phyloP scores from a whole-genome alignment of 352 stramenopile genomes.

The Pythium monospermum region DNA sequence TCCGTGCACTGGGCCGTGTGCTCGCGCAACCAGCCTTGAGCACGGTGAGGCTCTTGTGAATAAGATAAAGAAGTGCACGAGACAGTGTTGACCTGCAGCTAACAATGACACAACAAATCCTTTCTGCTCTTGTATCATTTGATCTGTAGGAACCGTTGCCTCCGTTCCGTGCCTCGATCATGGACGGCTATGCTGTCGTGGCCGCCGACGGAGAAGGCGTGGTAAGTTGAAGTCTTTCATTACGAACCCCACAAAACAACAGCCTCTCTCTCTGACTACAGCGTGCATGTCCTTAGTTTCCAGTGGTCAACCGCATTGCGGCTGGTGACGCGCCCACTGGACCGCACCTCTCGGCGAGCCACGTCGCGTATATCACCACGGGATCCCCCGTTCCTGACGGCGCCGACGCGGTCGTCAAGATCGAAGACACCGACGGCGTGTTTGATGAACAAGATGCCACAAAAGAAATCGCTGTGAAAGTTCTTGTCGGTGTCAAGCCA shows the following conservation, averaged over 20 bases:
- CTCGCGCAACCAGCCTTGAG: slow-evolving; percentile 49
- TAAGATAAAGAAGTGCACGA: neutral
- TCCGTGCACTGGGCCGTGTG: slow-evolving; percentile 41
- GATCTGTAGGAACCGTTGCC: slow-evolving; percentile 86
- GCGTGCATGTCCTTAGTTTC: slow-evolving; percentile 44
- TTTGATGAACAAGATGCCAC: slow-evolving; percentile 22
- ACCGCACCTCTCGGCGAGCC: slow-evolving; percentile 31
- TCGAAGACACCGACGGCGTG: slow-evolving; percentile 88
- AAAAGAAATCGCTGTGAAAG: slow-evolving; percentile 51
- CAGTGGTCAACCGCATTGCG: slow-evolving; percentile 60
- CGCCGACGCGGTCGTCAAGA: slow-evolving; percentile 92
- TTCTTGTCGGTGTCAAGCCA: slow-evolving; percentile 47
- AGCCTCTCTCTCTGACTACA: neutral
- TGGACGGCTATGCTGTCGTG: slow-evolving; percentile 97
- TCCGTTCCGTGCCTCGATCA: slow-evolving; percentile 95
- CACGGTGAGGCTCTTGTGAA: slow-evolving; percentile 16
- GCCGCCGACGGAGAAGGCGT: slow-evolving; percentile 73
- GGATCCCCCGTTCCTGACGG: slow-evolving; percentile 87
- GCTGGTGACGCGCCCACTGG: slow-evolving; percentile 48
- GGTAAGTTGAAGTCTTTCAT: too few relatives aligned
- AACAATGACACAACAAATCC: neutral
- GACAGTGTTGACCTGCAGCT: neutral
- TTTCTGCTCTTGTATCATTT: slow-evolving; percentile 18
- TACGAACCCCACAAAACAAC: too few relatives aligned
- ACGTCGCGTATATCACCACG: slow-evolving; percentile 94